Conservation (phyloP, 2,329 filamentous ascomycete genomes). For the Rutstroemia sydowiana region DNA sequence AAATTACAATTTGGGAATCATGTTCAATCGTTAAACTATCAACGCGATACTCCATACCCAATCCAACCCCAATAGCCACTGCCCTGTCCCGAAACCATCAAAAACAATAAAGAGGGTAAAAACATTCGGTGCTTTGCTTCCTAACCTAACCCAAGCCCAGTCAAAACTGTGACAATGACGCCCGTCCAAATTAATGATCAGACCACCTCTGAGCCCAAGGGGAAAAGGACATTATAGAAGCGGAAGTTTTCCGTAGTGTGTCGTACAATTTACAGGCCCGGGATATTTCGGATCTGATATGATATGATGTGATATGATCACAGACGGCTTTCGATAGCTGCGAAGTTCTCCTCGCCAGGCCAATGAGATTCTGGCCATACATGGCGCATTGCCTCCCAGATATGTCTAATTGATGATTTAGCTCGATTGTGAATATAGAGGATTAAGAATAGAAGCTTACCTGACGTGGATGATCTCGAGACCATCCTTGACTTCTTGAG, state of each 20-base stretch:
- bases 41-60: no score
- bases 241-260: background rate
- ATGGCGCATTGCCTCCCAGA: conserved; percentile 86
- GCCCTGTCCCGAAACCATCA: no score
- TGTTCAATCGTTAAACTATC: no score
- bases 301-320: conserved; percentile 35
- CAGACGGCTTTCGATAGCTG: conserved; percentile 71
- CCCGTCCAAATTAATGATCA: background rate
- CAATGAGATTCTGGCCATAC: conserved; percentile 90
- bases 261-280: background rate
- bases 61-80: no score
- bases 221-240: background rate
- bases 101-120: no score
- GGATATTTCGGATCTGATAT: conserved; percentile 12
- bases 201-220: background rate
- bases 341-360: conserved; percentile 64
- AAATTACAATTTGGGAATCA: no score
- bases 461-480: conserved; percentile 83
- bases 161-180: no score
- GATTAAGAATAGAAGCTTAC: conserved; percentile 43
- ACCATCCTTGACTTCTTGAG: conserved; percentile 79
- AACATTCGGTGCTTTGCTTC: no score
- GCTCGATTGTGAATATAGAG: background rate
- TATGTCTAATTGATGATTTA: conserved; percentile 50
- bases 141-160: no score